These are phyloP conservation scores for Citrullus colocynthis DNA, from an alignment of 306 rosid genomes.

Conservation along the genomic window DNA sequence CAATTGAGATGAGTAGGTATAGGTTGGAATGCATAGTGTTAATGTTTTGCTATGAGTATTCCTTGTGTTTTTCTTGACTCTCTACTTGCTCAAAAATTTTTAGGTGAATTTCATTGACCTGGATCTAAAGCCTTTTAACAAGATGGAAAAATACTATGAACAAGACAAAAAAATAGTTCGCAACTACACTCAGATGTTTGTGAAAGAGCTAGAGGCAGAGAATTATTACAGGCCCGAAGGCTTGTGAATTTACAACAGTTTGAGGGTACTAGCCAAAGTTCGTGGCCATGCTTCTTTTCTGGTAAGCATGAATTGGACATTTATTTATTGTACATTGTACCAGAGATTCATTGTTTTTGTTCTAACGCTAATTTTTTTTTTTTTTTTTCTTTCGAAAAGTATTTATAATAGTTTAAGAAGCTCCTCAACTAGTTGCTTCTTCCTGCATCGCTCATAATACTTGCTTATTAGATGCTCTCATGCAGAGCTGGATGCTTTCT, in stretches of 20 bases:
- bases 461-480: not conserved
- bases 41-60: not conserved
- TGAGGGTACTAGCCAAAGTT: slow-evolving; percentile 14
- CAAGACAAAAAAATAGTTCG: slow-evolving; percentile 65
- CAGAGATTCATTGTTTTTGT: not conserved
- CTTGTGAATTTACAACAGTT: slow-evolving; percentile 11
- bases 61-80: not conserved
- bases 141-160: slow-evolving; percentile 72
- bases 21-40: not conserved
- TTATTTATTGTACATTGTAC: not conserved
- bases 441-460: not conserved
- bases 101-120: slow-evolving; percentile 70
- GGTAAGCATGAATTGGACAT: not conserved
- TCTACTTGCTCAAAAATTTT: not conserved
- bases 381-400: too few species aligned
- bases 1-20: not conserved
- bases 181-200: slow-evolving; percentile 42
- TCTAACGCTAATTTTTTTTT: too few species aligned
- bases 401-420: not conserved
- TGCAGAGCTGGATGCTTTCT: not conserved
- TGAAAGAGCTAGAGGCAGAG: slow-evolving; percentile 30
- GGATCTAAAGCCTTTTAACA: slow-evolving; percentile 71
- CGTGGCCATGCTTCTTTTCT: not conserved
- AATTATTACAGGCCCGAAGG: slow-evolving; percentile 20
- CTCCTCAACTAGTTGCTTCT: not conserved